These are phyloP conservation scores for Maudiozyma turicensis DNA, from an alignment of 805 yeast genomes.

Conservation along the genomic window DNA sequence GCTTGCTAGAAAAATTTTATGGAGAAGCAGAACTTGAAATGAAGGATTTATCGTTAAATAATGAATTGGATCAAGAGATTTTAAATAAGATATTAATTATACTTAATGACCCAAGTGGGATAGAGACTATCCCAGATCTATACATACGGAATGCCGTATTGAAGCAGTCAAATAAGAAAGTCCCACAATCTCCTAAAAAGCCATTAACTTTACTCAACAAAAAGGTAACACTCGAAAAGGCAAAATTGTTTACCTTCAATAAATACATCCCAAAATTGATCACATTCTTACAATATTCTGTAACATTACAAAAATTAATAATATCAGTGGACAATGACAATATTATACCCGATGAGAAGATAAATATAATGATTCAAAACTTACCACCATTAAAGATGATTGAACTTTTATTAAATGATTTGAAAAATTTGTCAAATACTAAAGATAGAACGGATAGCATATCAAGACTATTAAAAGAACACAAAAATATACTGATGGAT, in stretches of 20 bases:
- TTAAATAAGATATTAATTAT: constrained; percentile 27
- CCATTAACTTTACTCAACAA: constrained; percentile 29
- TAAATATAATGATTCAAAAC: constrained; percentile 1
- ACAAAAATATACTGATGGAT: constrained; percentile 15
- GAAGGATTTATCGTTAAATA: constrained; percentile 23
- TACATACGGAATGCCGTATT: constrained; percentile 32
- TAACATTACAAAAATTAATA: constrained; percentile 12
- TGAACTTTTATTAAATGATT: constrained; percentile 1
- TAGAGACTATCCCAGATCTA: constrained; percentile 33
- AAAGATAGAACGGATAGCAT: not conserved
- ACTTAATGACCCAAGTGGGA: constrained; percentile 31
- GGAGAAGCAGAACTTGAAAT: constrained; percentile 31
- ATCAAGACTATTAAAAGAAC: constrained; percentile 13
- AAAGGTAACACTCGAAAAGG: constrained; percentile 25
- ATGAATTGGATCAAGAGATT: constrained; percentile 19
- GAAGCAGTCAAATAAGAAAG: constrained; percentile 14
- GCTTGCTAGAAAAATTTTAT: constrained; percentile 37
- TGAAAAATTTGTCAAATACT: constrained; percentile 4
- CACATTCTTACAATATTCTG: constrained; percentile 16
- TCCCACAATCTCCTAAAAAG: constrained; percentile 27
- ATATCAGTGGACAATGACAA: constrained; percentile 7
- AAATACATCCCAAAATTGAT: constrained; percentile 25
- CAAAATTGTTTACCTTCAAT: constrained; percentile 25
- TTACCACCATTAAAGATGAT: constrained; percentile 14
- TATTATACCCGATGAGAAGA: not conserved